A percentile compares a stretch with the other conserved stretches of the same genome.
Evolutionary conservation across 257 asterid genomes (phyloP).

Genomic region (Nicotiana noctiflora): DNA sequence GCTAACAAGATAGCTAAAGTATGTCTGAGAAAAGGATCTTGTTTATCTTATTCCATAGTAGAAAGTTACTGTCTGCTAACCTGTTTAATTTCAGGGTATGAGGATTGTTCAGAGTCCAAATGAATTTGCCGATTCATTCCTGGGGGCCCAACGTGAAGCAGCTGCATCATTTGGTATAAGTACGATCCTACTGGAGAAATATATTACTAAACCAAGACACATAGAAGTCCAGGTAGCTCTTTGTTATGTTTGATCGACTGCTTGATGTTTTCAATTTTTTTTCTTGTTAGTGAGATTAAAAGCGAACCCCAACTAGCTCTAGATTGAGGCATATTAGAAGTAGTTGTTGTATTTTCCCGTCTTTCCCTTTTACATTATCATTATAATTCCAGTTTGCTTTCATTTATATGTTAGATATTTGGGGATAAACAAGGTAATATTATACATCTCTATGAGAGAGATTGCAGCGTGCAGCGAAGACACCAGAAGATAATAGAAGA

Average conservation of each 20-base stretch:
- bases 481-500: constrained; percentile 99
- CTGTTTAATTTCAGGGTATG: constrained; percentile 67
- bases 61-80: constrained; percentile 10
- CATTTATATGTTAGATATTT: constrained; percentile 50
- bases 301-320: background rate
- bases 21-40: background rate
- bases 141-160: constrained; percentile 99
- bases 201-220: constrained; percentile 90
- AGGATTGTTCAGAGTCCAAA: constrained; percentile 78
- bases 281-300: background rate
- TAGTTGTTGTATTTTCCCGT: background rate
- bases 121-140: constrained; percentile 77
- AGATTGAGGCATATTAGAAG: background rate
- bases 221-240: constrained; percentile 93
- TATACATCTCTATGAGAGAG: constrained; percentile 92
- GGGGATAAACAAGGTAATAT: constrained; percentile 88
- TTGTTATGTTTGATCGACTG: constrained; percentile 12
- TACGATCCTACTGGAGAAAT: constrained; percentile 90
- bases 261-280: background rate
- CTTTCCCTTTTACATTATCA: background rate
- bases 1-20: background rate
- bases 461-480: constrained; percentile 98
- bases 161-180: constrained; percentile 96
- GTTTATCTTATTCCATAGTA: background rate
- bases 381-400: background rate